Conservation (phyloP, 1,284 basidiomycete genomes). For the Vanrija pseudolonga region DNA sequence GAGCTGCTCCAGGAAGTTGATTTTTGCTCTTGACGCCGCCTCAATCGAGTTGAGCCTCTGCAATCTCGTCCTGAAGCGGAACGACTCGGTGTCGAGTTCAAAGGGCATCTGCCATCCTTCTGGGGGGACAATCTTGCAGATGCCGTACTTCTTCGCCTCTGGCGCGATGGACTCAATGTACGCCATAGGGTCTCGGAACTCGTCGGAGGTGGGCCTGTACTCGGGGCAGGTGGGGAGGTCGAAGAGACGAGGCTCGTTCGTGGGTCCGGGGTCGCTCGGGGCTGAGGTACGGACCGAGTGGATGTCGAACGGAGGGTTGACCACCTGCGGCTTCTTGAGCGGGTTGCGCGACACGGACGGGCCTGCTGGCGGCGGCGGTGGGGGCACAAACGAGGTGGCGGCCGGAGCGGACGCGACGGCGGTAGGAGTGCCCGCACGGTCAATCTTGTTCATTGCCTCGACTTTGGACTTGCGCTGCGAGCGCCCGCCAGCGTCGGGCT, state of each 20-base stretch:
- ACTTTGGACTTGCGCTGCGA: conserved; percentile 40
- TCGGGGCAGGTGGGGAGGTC: conserved; percentile 84
- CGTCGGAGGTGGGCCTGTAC: conserved; percentile 80
- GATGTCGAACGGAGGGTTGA: conserved; percentile 38
- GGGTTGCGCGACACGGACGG: conserved; percentile 28
- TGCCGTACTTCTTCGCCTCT: conserved; percentile 73
- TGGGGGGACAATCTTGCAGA: conserved; percentile 95
- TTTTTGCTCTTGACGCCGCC: conserved; percentile 90
- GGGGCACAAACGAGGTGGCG: conserved; percentile 39
- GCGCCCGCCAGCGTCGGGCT: conserved; percentile 17
- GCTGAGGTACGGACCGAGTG: conserved; percentile 30
- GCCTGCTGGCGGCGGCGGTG: conserved; percentile 14
- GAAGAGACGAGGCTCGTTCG: conserved; percentile 60
- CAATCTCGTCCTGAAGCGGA: conserved; percentile 82
- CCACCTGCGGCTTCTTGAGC: conserved; percentile 25
- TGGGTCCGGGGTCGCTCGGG: conserved; percentile 30
- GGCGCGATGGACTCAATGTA: conserved; percentile 85
- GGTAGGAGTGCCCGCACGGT: conserved; percentile 31
- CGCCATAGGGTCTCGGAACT: conserved; percentile 93
- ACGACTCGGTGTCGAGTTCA: conserved; percentile 79
- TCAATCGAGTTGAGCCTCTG: conserved; percentile 96
- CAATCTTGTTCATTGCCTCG: conserved; percentile 39
- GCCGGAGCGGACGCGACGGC: conserved; percentile 18
- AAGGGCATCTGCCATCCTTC: conserved; percentile 94
- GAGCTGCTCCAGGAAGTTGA: conserved; percentile 96